Evolutionary conservation across 1,139 yeast species (phyloP).

Genomic region (Lodderomyces orthopsilosis): DNA sequence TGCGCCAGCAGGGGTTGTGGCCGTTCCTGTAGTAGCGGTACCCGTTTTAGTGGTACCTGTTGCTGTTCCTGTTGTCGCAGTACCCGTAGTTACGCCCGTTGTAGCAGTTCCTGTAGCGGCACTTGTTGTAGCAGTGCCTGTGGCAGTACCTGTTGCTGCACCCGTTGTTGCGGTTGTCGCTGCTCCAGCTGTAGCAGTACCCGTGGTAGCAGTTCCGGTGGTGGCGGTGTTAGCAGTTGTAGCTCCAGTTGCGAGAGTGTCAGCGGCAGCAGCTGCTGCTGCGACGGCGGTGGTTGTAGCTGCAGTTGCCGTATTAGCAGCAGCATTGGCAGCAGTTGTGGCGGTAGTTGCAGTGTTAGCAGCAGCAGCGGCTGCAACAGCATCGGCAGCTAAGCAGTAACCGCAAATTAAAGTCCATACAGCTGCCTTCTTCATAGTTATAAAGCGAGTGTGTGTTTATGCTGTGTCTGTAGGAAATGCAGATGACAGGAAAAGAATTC

Average conservation of each 20-base stretch:
- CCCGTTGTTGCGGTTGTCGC: conserved; percentile 6
- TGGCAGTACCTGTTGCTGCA: conserved; percentile 3
- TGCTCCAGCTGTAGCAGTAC: conserved; percentile 4
- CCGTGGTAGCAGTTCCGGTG: conserved; percentile 12
- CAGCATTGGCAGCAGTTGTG: conserved; percentile 10
- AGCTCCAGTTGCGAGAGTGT: conserved; percentile 12
- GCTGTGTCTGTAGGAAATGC: not conserved
- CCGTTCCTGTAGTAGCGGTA: not conserved
- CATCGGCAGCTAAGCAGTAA: conserved; percentile 10
- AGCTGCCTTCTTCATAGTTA: not conserved
- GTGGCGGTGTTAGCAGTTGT: conserved; percentile 14
- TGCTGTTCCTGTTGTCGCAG: not conserved
- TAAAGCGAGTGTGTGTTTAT: not conserved
- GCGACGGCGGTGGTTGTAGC: conserved; percentile 11
- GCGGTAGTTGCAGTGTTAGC: conserved; percentile 6
- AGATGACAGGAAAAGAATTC: not conserved
- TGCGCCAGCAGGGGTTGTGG: not conserved
- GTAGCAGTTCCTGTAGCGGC: conserved; percentile 7
- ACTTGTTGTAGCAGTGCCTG: conserved; percentile 8
- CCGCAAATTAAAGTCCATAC: conserved; percentile 7
- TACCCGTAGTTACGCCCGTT: conserved; percentile 10
- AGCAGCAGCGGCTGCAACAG: conserved; percentile 14
- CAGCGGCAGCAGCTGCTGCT: conserved; percentile 14
- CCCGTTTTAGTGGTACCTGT: not conserved
- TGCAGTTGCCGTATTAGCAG: conserved; percentile 12